phyloP scores from a whole-genome alignment of 352 stramenopile species.

The Phytophthora nicotianae region DNA sequence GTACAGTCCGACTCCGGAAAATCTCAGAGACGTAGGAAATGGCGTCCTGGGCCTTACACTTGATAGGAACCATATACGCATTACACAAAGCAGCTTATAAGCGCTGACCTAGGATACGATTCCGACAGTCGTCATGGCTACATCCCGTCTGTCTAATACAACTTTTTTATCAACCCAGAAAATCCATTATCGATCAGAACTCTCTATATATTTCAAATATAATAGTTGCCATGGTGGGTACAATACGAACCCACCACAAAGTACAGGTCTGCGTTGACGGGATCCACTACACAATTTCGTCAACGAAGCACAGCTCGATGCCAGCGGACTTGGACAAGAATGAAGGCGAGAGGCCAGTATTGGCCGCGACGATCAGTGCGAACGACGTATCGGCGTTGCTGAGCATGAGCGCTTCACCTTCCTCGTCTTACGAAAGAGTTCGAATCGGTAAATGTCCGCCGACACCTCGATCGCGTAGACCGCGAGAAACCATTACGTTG shows the following conservation, averaged over 20 bases:
- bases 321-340: constrained; percentile 7
- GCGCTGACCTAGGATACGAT: constrained; percentile 9
- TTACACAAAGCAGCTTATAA: constrained; percentile 2
- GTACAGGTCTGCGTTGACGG: neutral
- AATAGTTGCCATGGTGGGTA: constrained; percentile 13
- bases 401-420: constrained; percentile 20
- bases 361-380: constrained; percentile 26
- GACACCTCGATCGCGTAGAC: constrained; percentile 36
- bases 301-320: constrained; percentile 16
- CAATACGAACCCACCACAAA: constrained; percentile 22
- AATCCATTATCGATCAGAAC: constrained; percentile 32
- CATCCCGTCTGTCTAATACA: constrained; percentile 19
- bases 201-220: constrained; percentile 6
- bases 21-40: neutral
- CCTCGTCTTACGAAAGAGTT: constrained; percentile 18
- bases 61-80: neutral
- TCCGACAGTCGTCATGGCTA: constrained; percentile 25
- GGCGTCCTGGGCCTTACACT: neutral
- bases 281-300: constrained; percentile 27
- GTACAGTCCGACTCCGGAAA: too few species aligned
- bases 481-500: constrained; percentile 51
- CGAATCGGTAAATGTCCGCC: constrained; percentile 30
- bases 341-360: constrained; percentile 16
- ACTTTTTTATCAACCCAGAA: constrained; percentile 4
- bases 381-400: constrained; percentile 34